Percentiles rank a stretch among this genome's conserved stretches.
Evolutionary conservation across 345 rosid species (phyloP).

Genomic region (Rhizophora mangle): DNA sequence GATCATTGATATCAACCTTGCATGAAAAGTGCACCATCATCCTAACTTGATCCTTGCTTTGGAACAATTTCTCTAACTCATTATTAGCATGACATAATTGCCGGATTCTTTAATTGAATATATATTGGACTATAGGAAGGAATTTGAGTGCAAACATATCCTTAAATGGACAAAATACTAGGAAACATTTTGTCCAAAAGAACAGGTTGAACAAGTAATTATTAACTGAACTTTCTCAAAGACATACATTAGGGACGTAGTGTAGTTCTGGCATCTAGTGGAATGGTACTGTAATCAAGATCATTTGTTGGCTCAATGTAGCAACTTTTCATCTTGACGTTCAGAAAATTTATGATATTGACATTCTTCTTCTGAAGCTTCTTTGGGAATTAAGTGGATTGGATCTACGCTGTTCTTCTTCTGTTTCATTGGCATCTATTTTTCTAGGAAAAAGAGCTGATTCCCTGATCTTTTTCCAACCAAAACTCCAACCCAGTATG

Average conservation of each 20-base stretch:
- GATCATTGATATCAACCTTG: no score
- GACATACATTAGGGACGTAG: background rate
- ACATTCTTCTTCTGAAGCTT: constrained; percentile 40
- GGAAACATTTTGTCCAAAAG: no score
- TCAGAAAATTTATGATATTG: constrained; percentile 35
- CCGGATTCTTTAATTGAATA: no score
- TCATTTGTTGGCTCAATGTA: background rate
- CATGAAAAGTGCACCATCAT: no score
- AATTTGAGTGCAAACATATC: no score
- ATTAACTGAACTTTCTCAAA: background rate
- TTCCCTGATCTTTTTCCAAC: constrained; percentile 58
- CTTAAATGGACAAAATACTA: no score
- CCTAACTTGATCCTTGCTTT: no score
- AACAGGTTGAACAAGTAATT: no score
- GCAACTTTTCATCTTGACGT: background rate
- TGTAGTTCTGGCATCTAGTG: background rate
- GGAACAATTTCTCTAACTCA: no score
- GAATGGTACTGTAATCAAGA: background rate
- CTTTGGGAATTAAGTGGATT: constrained; percentile 19
- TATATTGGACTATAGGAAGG: no score
- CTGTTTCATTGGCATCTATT: constrained; percentile 38
- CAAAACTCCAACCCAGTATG: constrained; percentile 31
- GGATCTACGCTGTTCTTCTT: constrained; percentile 28
- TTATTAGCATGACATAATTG: no score
- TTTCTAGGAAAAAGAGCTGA: constrained; percentile 41